Evolutionary conservation across 768 basidiomycete species (phyloP), one percentile per base, ranked within the genome.

Genomic region (Coprinopsis sp.): DNA sequence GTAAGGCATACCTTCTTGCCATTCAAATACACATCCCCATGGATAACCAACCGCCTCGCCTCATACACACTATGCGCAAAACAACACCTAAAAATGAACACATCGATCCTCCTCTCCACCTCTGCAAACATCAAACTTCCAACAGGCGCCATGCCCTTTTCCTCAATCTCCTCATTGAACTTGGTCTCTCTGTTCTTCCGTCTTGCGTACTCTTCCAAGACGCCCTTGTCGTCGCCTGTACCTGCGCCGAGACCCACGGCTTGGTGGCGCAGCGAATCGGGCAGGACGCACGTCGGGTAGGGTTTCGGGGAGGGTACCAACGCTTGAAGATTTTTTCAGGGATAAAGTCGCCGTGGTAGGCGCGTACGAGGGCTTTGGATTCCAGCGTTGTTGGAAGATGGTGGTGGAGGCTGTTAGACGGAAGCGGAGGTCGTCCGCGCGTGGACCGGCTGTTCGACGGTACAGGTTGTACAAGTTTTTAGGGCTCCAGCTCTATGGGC

Each of bases 301-400:
- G 0, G 77, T 83, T 49, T 79, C 73, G 13, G 95, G 95, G 29
- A 99, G 78, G n/a, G 63, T 92, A 98, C 87, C 91, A 93, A 47
- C 87, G 81, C 62, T 93, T 93, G 78, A 97, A 98, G 29, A 84
- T 84, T 58, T 84, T 87, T 71, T 95, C 91, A 44, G 83, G 83
- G 51, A 97, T 92, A 61, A 79, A 86, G 74, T 96, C 94, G 19
- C 94, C 93, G 61, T 98, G 96, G 74, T 98, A 98, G 3, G 82
- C 94, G 46, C 94, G 83, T 25, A 91, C 77, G 49, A 91, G 80
- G 3, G 83, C 76, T 66, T 95, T 96, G 11, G 90, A 81, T 70
- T 72, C 91, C 92, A 97, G 31, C 93, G 86, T 57, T 95, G 88
- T 64, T 95, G 89, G 70, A 89, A 96, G 29, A 97, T 76, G 0